phyloP scores from a whole-genome alignment of 768 basidiomycete species.

The Cantharellus cinnabarinus region DNA sequence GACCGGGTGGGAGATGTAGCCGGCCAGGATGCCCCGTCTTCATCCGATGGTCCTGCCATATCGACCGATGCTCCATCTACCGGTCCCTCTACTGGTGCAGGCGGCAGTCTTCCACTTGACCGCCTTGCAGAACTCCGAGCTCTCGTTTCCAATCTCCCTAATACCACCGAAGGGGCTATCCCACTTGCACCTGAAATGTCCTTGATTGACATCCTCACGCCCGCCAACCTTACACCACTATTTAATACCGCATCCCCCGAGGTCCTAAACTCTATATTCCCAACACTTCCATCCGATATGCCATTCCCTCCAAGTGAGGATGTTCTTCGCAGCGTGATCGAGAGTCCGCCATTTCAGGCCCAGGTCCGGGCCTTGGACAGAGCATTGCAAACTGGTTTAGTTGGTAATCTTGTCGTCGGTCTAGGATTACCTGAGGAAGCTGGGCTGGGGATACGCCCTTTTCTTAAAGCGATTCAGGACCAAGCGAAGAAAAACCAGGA shows the following conservation, averaged over 20 bases:
- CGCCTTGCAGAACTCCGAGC: conserved; percentile 42
- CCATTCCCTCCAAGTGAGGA: conserved; percentile 48
- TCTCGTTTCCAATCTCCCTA: conserved; percentile 6
- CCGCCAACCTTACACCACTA: conserved; percentile 48
- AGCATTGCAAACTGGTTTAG: conserved; percentile 60
- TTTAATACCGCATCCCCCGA: conserved; percentile 33
- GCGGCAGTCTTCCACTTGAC: conserved; percentile 26
- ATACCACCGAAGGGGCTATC: conserved; percentile 1
- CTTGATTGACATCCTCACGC: conserved; percentile 56
- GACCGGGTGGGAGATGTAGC: neutral
- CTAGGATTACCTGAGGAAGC: conserved; percentile 75
- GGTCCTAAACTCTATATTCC: conserved; percentile 49
- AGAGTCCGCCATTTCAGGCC: conserved; percentile 65
- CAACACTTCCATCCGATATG: conserved; percentile 64
- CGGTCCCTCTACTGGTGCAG: neutral
- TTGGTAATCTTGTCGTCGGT: conserved; percentile 52
- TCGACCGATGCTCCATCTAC: neutral
- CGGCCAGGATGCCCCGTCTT: neutral
- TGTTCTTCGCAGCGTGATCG: conserved; percentile 51
- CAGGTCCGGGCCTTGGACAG: conserved; percentile 68
- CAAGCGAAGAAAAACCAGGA: conserved; percentile 42
- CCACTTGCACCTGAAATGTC: conserved; percentile 27
- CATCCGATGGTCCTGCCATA: neutral
- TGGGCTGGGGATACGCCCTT: conserved; percentile 54
- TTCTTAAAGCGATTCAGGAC: conserved; percentile 60